A percentile compares a stretch with the other conserved stretches of the same genome.
phyloP scores from a whole-genome alignment of 2,329 filamentous ascomycete species.

The Fusarium miscanthi region DNA sequence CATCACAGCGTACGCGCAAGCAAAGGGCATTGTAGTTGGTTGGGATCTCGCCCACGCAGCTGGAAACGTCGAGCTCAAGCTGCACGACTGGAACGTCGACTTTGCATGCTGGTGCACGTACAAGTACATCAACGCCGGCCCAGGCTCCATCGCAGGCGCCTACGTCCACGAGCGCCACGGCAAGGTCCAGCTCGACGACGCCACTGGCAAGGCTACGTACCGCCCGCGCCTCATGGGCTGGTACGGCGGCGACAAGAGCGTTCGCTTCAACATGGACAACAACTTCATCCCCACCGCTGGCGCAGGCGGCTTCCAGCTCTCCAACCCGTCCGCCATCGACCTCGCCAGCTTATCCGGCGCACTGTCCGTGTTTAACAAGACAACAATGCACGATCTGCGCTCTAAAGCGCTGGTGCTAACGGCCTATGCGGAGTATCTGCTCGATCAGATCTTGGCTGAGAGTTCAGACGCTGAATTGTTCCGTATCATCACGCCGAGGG shows the following conservation, averaged over 20 bases:
- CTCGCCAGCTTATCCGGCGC: conserved; percentile 79
- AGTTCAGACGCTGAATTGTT: conserved; percentile 55
- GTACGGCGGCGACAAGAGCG: conserved; percentile 85
- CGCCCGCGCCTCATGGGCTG: conserved; percentile 80
- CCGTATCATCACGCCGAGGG: conserved; percentile 74
- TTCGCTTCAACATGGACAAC: conserved; percentile 86
- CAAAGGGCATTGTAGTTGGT: conserved; percentile 77
- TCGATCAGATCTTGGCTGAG: conserved; percentile 59
- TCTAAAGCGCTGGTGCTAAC: conserved; percentile 79
- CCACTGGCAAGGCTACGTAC: conserved; percentile 58
- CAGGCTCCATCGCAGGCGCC: conserved; percentile 81
- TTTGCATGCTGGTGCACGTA: conserved; percentile 95
- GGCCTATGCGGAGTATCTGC: conserved; percentile 77
- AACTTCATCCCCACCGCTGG: conserved; percentile 80
- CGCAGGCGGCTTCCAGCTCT: conserved; percentile 85
- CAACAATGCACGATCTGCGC: conserved; percentile 75
- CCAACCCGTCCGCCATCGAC: conserved; percentile 83
- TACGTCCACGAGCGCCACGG: conserved; percentile 85
- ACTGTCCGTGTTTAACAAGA: conserved; percentile 78
- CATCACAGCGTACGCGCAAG: conserved; percentile 82
- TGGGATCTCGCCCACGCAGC: conserved; percentile 92
- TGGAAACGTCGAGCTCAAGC: conserved; percentile 80
- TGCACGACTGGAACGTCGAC: conserved; percentile 92
- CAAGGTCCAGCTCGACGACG: conserved; percentile 57
- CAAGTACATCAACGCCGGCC: conserved; percentile 91